These are phyloP conservation scores for Hanseniaspora uvarum DNA, from an alignment of 1,139 yeast genomes.

Conservation along the genomic window DNA sequence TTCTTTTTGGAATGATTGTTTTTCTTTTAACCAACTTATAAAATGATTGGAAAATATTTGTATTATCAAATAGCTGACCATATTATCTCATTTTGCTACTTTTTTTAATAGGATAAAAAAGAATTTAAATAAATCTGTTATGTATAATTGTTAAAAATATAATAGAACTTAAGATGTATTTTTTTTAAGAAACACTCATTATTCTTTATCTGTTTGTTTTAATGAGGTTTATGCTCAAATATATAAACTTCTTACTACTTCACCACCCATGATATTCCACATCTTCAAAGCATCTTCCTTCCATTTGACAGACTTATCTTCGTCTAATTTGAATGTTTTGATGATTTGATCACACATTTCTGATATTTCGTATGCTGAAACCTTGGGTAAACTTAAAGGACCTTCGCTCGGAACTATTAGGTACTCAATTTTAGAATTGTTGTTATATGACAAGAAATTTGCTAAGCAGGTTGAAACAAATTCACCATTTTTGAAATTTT, in stretches of 20 bases:
- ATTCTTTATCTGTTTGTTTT: neutral
- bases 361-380: conserved; percentile 25
- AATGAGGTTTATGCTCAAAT: neutral
- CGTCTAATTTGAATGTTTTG: conserved; percentile 18
- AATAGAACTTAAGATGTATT: conserved; percentile 4
- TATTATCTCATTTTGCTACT: neutral
- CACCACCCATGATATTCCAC: conserved; percentile 17
- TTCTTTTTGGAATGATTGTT: neutral
- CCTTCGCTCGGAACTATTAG: conserved; percentile 32
- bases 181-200: neutral
- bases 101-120: conserved; percentile 7
- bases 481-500: conserved; percentile 28
- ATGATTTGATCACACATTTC: conserved; percentile 24
- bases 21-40: neutral
- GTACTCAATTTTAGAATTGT: neutral
- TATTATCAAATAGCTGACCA: neutral
- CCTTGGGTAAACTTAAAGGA: conserved; percentile 30
- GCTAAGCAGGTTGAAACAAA: conserved; percentile 30
- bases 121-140: neutral
- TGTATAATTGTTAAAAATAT: neutral
- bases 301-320: conserved; percentile 17
- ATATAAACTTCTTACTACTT: conserved; percentile 15
- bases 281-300: conserved; percentile 17
- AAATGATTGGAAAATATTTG: neutral
- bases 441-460: conserved; percentile 21